Conservation (phyloP, 1,139 yeast genomes). For the Candida sp. region DNA sequence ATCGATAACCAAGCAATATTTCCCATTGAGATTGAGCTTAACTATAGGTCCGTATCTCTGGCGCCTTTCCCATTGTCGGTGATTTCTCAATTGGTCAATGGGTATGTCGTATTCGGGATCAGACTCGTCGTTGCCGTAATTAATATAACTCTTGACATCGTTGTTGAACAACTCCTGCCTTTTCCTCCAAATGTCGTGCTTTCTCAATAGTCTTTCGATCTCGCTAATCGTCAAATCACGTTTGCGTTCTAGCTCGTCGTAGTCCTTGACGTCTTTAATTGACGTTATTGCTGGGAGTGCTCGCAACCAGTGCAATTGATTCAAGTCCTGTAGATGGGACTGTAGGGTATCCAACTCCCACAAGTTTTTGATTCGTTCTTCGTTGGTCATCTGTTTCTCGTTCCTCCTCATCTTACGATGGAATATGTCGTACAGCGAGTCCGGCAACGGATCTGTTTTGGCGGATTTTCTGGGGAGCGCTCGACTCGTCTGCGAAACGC, state of each 20-base stretch:
- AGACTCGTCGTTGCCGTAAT: constrained; percentile 9
- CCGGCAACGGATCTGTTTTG: constrained; percentile 47
- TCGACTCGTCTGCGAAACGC: constrained; percentile 8
- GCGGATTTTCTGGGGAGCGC: constrained; percentile 24
- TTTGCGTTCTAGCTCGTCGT: constrained; percentile 53
- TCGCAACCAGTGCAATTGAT: constrained; percentile 59
- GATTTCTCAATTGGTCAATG: constrained; percentile 20
- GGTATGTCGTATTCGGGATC: constrained; percentile 22
- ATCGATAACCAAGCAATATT: constrained; percentile 32
- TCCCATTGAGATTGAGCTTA: constrained; percentile 30
- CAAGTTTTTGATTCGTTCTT: constrained; percentile 55
- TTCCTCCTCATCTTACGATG: constrained; percentile 70
- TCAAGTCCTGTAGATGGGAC: constrained; percentile 46
- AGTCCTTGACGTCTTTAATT: constrained; percentile 50
- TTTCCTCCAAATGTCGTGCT: constrained; percentile 49
- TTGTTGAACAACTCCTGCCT: constrained; percentile 29
- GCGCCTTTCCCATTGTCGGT: constrained; percentile 23
- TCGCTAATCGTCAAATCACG: constrained; percentile 55
- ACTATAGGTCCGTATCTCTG: constrained; percentile 27
- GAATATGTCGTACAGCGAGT: constrained; percentile 48
- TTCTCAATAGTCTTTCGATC: constrained; percentile 48
- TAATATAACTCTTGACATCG: constrained; percentile 26
- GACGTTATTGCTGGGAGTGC: constrained; percentile 56
- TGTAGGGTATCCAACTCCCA: constrained; percentile 56
- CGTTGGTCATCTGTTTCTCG: constrained; percentile 63